Base-by-base conservation (phyloP, 768 basidiomycete genomes). In the Guyanaporus albipodus region DNA sequence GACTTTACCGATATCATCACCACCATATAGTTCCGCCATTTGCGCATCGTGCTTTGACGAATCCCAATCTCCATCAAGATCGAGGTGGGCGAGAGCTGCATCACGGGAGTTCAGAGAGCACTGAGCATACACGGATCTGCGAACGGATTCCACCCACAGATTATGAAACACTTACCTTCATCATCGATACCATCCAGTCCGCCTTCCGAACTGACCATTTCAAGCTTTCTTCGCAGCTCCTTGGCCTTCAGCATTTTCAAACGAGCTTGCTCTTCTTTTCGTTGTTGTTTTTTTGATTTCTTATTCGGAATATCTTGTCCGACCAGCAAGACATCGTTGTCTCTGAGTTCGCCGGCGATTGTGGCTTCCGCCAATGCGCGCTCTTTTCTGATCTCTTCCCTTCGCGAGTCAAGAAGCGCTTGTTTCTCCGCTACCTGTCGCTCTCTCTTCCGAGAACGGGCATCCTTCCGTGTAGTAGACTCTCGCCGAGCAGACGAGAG, bases 31-130 rank as follows among this genome's bases (percentile, higher is more conserved):
- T 18, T 73, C 76, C 0, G 78, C 73, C 85, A 99, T 92, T 62
- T 91, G 87, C 28, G 64, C 67, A 53, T 96, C 92, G 60, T 96
- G 90, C 45, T 79, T 78, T 10, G 76, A 80, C 11, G 91, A 86
- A 57, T 97, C 91, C 87, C 91, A 98, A 36, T 97, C 93, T 2
- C 82, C 90, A 10, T 98, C 93, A 6, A 99, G 69, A 56, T 95
- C 91, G 4, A 95, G 73, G 33, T 77, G 79, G 42, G 75, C 70
- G 41, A 92, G 65, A 4, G 79, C 88, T 82, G 55, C 46, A n/a
- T n/a, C n/a, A n/a, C n/a, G n/a, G n/a, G n/a, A n/a, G n/a, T n/a
- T n/a, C n/a, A n/a, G n/a, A 47, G 15, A 45, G 39, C 12, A 7
- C 37, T 15, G 23, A 32, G 26, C 2, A 27, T 31, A 9, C 4